Percentiles rank a stretch among this genome's conserved stretches.
Conservation (phyloP, 768 basidiomycete genomes). For the Lyophyllum decastes region DNA sequence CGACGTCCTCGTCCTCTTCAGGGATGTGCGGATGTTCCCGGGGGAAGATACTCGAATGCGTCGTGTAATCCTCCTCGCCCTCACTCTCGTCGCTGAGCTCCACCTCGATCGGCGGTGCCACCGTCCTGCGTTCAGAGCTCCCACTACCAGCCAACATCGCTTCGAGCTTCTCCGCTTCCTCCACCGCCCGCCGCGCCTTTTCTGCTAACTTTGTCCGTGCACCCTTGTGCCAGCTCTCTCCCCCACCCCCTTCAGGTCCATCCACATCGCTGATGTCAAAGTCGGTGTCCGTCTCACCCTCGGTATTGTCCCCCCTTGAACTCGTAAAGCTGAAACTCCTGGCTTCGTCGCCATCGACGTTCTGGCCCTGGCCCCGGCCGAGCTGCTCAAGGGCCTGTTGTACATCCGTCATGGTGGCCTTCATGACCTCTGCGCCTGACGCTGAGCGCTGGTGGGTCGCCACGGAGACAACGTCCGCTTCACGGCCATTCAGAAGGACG, state of each 20-base stretch:
- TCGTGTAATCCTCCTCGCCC: slow-evolving; percentile 49
- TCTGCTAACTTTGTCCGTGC: slow-evolving; percentile 69
- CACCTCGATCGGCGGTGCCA: slow-evolving; percentile 68
- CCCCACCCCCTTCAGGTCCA: slow-evolving; percentile 35
- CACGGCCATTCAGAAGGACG: slow-evolving; percentile 25
- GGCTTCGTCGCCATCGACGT: slow-evolving; percentile 50
- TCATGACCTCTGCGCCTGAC: slow-evolving; percentile 65
- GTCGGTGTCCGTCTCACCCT: slow-evolving; percentile 59
- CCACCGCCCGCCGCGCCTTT: slow-evolving; percentile 63
- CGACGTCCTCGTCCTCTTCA: slow-evolving; percentile 70
- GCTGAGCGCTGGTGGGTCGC: slow-evolving; percentile 20
- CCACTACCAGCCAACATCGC: slow-evolving; percentile 35
- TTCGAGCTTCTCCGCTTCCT: slow-evolving; percentile 53
- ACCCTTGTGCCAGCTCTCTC: slow-evolving; percentile 65
- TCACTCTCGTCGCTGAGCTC: slow-evolving; percentile 84
- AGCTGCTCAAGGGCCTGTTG: slow-evolving; percentile 90
- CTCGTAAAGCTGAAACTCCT: slow-evolving; percentile 82
- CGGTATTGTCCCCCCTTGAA: slow-evolving; percentile 58
- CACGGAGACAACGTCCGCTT: slow-evolving; percentile 24
- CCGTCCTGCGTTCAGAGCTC: slow-evolving; percentile 24
- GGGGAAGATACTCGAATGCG: slow-evolving; percentile 35
- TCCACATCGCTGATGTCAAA: slow-evolving; percentile 48
- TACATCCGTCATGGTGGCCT: slow-evolving; percentile 86
- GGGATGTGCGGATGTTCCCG: slow-evolving; percentile 61
- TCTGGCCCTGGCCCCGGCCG: slow-evolving; percentile 42